Percentiles rank a stretch among this genome's conserved stretches.
Evolutionary conservation across 148 eudicot species (phyloP).

Genomic region (Mesembryanthemum crystallinum): DNA sequence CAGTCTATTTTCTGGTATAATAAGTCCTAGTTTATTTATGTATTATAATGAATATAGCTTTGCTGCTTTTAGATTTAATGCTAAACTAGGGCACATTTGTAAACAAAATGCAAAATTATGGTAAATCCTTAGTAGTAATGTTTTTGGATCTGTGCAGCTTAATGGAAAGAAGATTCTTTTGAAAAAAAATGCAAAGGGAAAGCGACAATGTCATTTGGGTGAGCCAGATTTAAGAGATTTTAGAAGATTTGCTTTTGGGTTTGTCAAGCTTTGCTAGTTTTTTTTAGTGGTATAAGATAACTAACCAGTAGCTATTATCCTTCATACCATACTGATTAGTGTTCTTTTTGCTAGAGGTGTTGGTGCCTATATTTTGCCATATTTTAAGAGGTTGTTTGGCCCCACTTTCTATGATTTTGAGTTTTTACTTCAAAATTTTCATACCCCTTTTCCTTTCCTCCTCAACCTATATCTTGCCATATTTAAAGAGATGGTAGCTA

Average conservation of each 20-base stretch:
- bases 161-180: conserved; percentile 7
- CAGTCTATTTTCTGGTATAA: neutral
- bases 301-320: neutral
- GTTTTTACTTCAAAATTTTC: no score
- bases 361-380: neutral
- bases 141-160: conserved; percentile 13
- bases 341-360: neutral
- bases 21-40: neutral
- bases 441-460: no score
- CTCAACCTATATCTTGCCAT: no score
- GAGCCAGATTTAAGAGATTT: neutral
- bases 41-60: neutral
- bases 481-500: no score
- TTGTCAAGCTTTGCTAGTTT: neutral
- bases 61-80: neutral
- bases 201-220: conserved; percentile 23
- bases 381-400: no score
- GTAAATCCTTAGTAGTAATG: neutral
- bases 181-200: conserved; percentile 11
- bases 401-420: no score
- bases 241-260: conserved; percentile 7
- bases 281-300: no score
- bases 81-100: neutral
- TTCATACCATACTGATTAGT: neutral
- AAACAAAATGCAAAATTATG: no score